These are phyloP conservation scores for Knufia fluminis DNA, from an alignment of 2,329 filamentous ascomycete genomes.

Conservation along the genomic window DNA sequence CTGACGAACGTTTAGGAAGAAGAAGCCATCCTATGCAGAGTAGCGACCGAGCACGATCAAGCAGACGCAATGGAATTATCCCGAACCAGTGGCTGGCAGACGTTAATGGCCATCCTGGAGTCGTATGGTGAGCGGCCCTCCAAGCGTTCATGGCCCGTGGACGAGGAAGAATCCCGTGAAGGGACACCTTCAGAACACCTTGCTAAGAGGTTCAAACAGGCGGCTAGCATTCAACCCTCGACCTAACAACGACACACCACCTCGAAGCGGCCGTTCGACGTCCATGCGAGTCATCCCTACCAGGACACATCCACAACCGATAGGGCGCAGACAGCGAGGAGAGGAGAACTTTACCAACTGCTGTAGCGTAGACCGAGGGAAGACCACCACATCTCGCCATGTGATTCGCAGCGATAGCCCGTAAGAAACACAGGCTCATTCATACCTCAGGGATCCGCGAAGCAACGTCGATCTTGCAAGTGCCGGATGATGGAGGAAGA, in stretches of 20 bases:
- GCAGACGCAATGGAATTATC: conserved; percentile 74
- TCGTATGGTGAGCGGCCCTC: conserved; percentile 74
- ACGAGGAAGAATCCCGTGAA: conserved; percentile 31
- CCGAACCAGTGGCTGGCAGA: conserved; percentile 87
- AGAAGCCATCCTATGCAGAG: conserved; percentile 72
- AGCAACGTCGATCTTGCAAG: conserved; percentile 1
- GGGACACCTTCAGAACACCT: conserved; percentile 45
- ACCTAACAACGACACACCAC: conserved; percentile 23
- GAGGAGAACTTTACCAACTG: too few species aligned
- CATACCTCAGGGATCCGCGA: background rate
- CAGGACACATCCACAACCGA: too few species aligned
- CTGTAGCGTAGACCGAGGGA: background rate
- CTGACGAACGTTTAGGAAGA: conserved; percentile 58
- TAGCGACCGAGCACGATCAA: conserved; percentile 71
- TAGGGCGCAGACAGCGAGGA: too few species aligned
- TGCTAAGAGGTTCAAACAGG: conserved; percentile 57
- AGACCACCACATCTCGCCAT: background rate
- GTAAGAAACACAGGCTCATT: background rate
- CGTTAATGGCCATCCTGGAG: conserved; percentile 83
- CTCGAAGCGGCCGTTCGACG: too few species aligned
- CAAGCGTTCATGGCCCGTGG: conserved; percentile 28
- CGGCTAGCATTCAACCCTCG: conserved; percentile 23
- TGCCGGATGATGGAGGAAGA: background rate
- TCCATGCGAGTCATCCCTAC: too few species aligned
- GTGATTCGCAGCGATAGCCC: background rate